Evolutionary conservation across 305 asterid genomes (phyloP).

Genomic region (Rubia balearica): DNA sequence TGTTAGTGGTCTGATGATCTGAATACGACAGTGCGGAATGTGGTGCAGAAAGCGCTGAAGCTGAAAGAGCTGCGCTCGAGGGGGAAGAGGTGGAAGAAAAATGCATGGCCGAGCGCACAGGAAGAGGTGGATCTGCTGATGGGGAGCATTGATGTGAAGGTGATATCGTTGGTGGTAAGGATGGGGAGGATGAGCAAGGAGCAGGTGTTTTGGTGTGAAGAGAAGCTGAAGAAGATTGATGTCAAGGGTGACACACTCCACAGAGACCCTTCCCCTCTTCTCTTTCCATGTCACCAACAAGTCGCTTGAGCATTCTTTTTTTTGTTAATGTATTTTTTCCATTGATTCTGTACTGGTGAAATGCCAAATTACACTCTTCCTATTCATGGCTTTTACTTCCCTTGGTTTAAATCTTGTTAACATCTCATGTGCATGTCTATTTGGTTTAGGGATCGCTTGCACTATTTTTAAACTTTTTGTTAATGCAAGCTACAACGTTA

Average conservation of each 20-base stretch:
- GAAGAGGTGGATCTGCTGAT: slow-evolving; percentile 65
- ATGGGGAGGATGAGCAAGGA: slow-evolving; percentile 58
- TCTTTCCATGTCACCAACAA: slow-evolving; percentile 46
- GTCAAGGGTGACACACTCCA: slow-evolving; percentile 52
- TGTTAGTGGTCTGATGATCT: no score
- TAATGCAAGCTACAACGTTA: no score
- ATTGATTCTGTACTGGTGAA: no score
- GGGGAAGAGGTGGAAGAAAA: slow-evolving; percentile 55
- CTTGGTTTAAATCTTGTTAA: no score
- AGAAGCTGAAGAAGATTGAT: slow-evolving; percentile 72
- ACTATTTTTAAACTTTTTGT: no score
- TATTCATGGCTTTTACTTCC: no score
- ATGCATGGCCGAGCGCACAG: slow-evolving; percentile 47
- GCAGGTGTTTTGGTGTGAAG: slow-evolving; percentile 83
- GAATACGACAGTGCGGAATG: no score
- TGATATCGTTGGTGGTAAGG: slow-evolving; percentile 53
- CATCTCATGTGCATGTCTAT: no score
- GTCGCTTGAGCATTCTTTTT: no score
- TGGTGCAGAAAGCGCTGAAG: slow-evolving; percentile 71
- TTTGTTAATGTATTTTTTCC: no score
- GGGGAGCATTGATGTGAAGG: slow-evolving; percentile 60
- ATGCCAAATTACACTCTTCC: no score
- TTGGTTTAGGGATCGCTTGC: no score
- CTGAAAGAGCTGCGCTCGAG: slow-evolving; percentile 70
- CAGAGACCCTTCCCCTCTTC: slow-evolving; percentile 73